Evolutionary conservation across 345 rosid genomes (phyloP), one percentile per base, ranked within the genome.

Genomic region (Acer saccharum): DNA sequence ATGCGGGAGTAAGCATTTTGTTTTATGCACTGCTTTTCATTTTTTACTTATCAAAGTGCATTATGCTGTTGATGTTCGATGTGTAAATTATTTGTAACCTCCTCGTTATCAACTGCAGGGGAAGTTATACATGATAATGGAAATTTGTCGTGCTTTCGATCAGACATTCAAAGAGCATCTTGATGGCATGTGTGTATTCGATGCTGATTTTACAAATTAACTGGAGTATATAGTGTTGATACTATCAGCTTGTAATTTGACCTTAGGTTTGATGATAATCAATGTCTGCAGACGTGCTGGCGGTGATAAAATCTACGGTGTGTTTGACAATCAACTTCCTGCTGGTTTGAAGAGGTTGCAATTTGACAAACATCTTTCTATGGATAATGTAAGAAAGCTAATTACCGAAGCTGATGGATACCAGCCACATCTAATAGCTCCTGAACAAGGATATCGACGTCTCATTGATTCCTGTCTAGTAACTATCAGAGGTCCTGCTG

Each of bases 341-440:
- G 87, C 97, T 69, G 94, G 93, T 72, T 76, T 96, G 83, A 96
- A 93, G 87, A 92, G 99, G 78, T 84, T 96, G 82, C 98, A 96
- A 55, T 94, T 93, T 69, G 99, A 96, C 83, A 93, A 90, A 77
- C 91, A 93, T 70, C 97, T 95, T 72, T 87, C 99, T 16, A 82
- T 90, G 91, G 98, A 95, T 35, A 94, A 92, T 81, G 91, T 95
- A 39, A 73, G 94, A 16, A 95, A 95, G 84, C 85, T 95, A 69
- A 90, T 95, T 48, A 91, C 98, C 6, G 98, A 95, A 91, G 99
- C 99, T 65, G 98, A 95, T 87, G 99, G 99, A 72, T 95, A 95
- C 81, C 98, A 92, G 82, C 99, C 98, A 1, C 98, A 95, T 93
- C 89, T 95, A 39, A 92, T 95, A 75, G 99, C 99, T 82, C 99